A percentile compares a stretch with the other conserved stretches of the same genome.
Conservation (phyloP, 2,329 filamentous ascomycete genomes). For the Stachybotrys chlorohalonatus region DNA sequence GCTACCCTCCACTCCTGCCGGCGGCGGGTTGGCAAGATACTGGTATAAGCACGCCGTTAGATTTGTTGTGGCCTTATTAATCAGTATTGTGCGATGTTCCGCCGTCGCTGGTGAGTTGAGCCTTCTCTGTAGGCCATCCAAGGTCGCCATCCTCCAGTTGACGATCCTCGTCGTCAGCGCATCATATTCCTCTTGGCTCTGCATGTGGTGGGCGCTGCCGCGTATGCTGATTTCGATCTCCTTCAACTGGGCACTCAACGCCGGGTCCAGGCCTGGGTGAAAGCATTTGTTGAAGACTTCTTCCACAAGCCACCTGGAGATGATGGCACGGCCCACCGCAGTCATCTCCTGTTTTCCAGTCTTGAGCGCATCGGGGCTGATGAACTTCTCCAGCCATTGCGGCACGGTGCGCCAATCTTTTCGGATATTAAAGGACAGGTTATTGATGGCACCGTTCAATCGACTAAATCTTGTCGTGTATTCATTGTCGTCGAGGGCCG, state of each 20-base stretch:
- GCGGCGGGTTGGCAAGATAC: slow-evolving; percentile 67
- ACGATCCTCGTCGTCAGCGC: slow-evolving; percentile 80
- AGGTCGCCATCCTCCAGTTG: slow-evolving; percentile 85
- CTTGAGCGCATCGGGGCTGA: slow-evolving; percentile 76
- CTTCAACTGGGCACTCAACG: slow-evolving; percentile 72
- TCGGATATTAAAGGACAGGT: slow-evolving; percentile 89
- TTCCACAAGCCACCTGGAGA: slow-evolving; percentile 83
- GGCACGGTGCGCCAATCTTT: slow-evolving; percentile 87
- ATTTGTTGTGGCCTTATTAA: slow-evolving; percentile 58
- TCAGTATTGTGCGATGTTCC: slow-evolving; percentile 60
- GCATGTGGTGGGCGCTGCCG: slow-evolving; percentile 61
- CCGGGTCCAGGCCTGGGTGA: slow-evolving; percentile 75
- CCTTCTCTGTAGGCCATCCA: slow-evolving; percentile 74
- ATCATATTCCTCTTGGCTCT: slow-evolving; percentile 79
- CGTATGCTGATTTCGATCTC: slow-evolving; percentile 82
- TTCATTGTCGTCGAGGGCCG: slow-evolving; percentile 89
- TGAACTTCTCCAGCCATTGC: slow-evolving; percentile 66
- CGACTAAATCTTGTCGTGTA: slow-evolving; percentile 84
- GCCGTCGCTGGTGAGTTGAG: slow-evolving; percentile 57
- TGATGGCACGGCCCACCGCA: slow-evolving; percentile 79
- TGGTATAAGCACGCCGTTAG: slow-evolving; percentile 62
- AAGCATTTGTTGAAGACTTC: slow-evolving; percentile 89
- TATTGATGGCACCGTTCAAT: slow-evolving; percentile 87
- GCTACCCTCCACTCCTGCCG: slow-evolving; percentile 75
- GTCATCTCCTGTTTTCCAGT: slow-evolving; percentile 98